Percentiles rank a stretch among this genome's conserved stretches.
These are phyloP conservation scores for Kalmusia sp. DNA, from an alignment of 2,329 filamentous ascomycete genomes.

Conservation along the genomic window DNA sequence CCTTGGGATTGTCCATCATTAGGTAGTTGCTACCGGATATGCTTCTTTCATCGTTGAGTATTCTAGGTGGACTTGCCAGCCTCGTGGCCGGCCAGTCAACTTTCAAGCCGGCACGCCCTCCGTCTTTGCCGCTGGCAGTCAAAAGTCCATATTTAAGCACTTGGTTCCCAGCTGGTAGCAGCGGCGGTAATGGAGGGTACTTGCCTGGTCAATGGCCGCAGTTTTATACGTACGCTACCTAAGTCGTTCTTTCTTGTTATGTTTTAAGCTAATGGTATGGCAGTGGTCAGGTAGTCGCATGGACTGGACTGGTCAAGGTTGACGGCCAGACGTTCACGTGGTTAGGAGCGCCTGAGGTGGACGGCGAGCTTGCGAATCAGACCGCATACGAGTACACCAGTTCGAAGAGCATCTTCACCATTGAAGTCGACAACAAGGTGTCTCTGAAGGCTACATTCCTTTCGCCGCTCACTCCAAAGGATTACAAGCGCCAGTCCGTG, in stretches of 20 bases:
- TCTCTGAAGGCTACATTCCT: slow-evolving; percentile 73
- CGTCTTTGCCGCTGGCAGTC: slow-evolving; percentile 75
- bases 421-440: slow-evolving; percentile 68
- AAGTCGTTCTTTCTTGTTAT: not conserved
- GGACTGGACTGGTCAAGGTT: slow-evolving; percentile 74
- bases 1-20: not conserved
- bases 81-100: slow-evolving; percentile 51
- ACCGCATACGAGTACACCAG: slow-evolving; percentile 73
- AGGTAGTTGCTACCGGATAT: slow-evolving; percentile 21
- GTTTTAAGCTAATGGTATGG: slow-evolving; percentile 30
- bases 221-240: slow-evolving; percentile 71
- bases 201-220: slow-evolving; percentile 73
- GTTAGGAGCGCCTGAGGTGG: slow-evolving; percentile 59
- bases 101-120: slow-evolving; percentile 70
- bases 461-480: slow-evolving; percentile 72
- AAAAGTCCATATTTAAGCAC: slow-evolving; percentile 77
- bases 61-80: slow-evolving; percentile 22
- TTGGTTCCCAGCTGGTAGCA: slow-evolving; percentile 69
- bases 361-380: slow-evolving; percentile 60
- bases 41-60: slow-evolving; percentile 22
- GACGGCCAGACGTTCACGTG: slow-evolving; percentile 53
- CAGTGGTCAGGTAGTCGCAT: slow-evolving; percentile 65
- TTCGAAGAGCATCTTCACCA: slow-evolving; percentile 73
- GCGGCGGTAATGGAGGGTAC: slow-evolving; percentile 69
- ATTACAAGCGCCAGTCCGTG: slow-evolving; percentile 71